Evolutionary conservation across 306 rosid genomes (phyloP).

Genomic region (Dicorynia guianensis): DNA sequence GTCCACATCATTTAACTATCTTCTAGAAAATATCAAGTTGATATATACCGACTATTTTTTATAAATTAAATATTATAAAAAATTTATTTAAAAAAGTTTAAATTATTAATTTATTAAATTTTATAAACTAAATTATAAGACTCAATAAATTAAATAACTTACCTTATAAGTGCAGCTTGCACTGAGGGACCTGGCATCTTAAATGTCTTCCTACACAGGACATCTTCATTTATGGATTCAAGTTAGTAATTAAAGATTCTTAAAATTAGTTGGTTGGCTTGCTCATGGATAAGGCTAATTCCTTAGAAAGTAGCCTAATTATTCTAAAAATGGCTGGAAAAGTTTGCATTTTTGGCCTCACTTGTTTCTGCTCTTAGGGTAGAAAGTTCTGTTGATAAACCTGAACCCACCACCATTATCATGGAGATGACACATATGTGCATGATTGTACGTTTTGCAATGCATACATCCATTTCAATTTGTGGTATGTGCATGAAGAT

Average conservation of each 20-base stretch:
- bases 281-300: background rate
- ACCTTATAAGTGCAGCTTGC: background rate
- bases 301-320: background rate
- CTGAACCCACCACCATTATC: background rate
- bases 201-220: background rate
- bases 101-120: too few species aligned
- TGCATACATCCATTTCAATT: background rate
- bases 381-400: background rate
- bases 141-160: too few species aligned
- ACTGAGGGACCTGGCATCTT: background rate
- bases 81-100: too few species aligned
- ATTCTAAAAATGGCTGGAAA: background rate
- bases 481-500: background rate
- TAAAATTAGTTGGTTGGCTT: background rate
- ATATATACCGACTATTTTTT: too few species aligned
- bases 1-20: too few species aligned
- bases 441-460: background rate
- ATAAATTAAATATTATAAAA: too few species aligned
- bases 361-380: background rate
- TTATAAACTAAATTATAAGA: too few species aligned
- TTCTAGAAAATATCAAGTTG: too few species aligned
- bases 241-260: background rate
- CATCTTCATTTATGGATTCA: background rate
- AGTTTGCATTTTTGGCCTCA: background rate
- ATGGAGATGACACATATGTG: conserved; percentile 4